These are phyloP conservation scores for Arthrocladium fulminans DNA, from an alignment of 2,329 filamentous ascomycete genomes.

Conservation along the genomic window DNA sequence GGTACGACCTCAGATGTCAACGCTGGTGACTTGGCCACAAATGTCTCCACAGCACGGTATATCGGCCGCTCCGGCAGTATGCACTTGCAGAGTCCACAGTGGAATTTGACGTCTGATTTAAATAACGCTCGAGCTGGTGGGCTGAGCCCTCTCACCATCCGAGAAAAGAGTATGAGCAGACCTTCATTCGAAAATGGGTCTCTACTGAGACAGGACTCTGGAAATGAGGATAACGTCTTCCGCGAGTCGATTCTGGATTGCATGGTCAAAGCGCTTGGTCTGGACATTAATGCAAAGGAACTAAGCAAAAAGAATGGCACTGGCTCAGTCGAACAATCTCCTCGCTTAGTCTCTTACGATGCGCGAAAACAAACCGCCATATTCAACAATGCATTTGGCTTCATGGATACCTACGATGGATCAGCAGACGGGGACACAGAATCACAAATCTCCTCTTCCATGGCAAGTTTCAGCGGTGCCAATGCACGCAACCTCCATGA, in stretches of 20 bases:
- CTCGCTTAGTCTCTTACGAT: slow-evolving; percentile 75
- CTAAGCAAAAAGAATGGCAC: slow-evolving; percentile 44
- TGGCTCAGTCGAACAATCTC: slow-evolving; percentile 74
- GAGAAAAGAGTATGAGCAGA: slow-evolving; percentile 32
- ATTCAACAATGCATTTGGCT: slow-evolving; percentile 81
- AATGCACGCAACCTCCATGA: slow-evolving; percentile 60
- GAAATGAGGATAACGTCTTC: slow-evolving; percentile 84
- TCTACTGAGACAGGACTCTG: slow-evolving; percentile 65
- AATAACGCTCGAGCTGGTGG: slow-evolving; percentile 1
- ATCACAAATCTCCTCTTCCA: slow-evolving; percentile 62
- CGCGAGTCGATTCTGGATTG: slow-evolving; percentile 85
- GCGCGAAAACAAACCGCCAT: slow-evolving; percentile 68
- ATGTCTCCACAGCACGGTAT: not conserved
- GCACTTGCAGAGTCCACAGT: not conserved
- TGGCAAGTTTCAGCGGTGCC: slow-evolving; percentile 49
- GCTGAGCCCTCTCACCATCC: slow-evolving; percentile 37
- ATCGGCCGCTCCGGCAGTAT: slow-evolving; percentile 7
- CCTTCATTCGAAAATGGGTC: slow-evolving; percentile 26
- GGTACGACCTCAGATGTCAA: slow-evolving; percentile 44
- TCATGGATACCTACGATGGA: slow-evolving; percentile 75
- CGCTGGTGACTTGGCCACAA: slow-evolving; percentile 57
- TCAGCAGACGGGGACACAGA: slow-evolving; percentile 76
- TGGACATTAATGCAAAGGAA: slow-evolving; percentile 47
- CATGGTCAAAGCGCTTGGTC: slow-evolving; percentile 86
- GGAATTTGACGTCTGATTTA: not conserved